Conservation (phyloP, 805 yeast genomes). For the Candida odintsovae region DNA sequence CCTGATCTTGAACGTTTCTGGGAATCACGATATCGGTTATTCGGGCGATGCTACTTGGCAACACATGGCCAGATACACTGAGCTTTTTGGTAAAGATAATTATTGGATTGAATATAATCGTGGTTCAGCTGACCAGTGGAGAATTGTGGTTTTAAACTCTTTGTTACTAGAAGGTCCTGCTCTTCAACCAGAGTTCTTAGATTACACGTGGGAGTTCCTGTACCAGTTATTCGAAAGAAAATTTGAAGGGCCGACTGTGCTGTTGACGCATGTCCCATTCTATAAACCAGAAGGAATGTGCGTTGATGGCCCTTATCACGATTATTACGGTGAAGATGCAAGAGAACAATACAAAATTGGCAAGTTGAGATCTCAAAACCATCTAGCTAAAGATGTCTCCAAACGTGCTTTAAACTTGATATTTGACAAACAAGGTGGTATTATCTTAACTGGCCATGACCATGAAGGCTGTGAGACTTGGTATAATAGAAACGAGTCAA, state of each 20-base stretch:
- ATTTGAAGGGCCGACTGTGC: conserved; percentile 73
- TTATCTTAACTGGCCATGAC: conserved; percentile 91
- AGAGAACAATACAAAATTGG: conserved; percentile 65
- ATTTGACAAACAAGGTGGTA: conserved; percentile 76
- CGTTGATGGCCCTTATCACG: conserved; percentile 75
- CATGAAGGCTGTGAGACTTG: conserved; percentile 86
- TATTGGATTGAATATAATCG: conserved; percentile 67
- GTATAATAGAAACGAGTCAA: conserved; percentile 41
- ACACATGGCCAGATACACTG: conserved; percentile 74
- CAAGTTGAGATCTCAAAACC: conserved; percentile 78
- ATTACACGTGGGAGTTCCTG: conserved; percentile 69
- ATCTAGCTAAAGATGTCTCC: conserved; percentile 60
- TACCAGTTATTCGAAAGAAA: conserved; percentile 46
- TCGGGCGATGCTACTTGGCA: conserved; percentile 92
- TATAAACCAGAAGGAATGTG: conserved; percentile 80
- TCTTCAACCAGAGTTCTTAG: conserved; percentile 61
- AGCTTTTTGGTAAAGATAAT: conserved; percentile 79
- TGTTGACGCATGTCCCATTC: conserved; percentile 87
- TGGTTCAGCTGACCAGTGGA: conserved; percentile 67
- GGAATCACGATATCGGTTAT: conserved; percentile 96
- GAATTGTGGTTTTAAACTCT: conserved; percentile 84
- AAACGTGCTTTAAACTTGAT: conserved; percentile 65
- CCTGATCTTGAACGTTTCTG: conserved; percentile 76
- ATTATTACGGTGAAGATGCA: conserved; percentile 50
- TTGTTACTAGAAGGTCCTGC: conserved; percentile 89